Evolutionary conservation across 176 grass and related monocot genomes (phyloP), one percentile per base, ranked within the genome.

Genomic region (Aechmea fasciata): DNA sequence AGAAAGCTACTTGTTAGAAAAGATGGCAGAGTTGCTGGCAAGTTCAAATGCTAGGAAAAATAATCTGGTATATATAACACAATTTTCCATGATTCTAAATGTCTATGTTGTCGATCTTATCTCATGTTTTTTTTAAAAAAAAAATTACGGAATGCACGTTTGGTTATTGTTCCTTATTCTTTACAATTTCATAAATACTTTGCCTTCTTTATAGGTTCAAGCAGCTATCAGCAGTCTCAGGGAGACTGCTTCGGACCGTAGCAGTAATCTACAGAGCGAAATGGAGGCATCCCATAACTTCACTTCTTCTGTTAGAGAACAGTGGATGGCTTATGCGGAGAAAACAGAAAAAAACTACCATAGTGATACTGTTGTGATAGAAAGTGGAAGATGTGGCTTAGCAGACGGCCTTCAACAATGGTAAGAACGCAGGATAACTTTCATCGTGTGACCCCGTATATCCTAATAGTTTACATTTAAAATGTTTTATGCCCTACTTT

Each of bases 31-130:
- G 49, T 52, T 96, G 51, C 29, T 96, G 33, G 79, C 84, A 70
- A 73, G 83, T 80, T 90, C 91, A 77, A 96, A 77, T 78, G 68
- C 79, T n/a, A 85, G 84, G 87, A 96, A 88, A 80, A 96, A 85
- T 79, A 83, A 77, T 53, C 48, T 85, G 91, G 91, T 96, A 96
- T 73, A 26, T 11, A 72, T 18, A 17, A 49, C 59, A 50, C 52
- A 15, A 9, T 22, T 61, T 18, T 61, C 55, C 15, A 22, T 19
- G 20, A 18, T 61, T 61, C 10, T 7, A 61, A 61, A 55, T 55
- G 11, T 12, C 15, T 55, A 55, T n/a, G 11, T 55, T 3, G 52
- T 55, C 13, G 52, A 55, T 55, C 13, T 13, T n/a, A 55, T 55
- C 6, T 55, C 15, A 8, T 54, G 13, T 22, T 41, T 41, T 41